phyloP scores from a whole-genome alignment of 805 yeast genomes.

The Candida sphagnicola region DNA sequence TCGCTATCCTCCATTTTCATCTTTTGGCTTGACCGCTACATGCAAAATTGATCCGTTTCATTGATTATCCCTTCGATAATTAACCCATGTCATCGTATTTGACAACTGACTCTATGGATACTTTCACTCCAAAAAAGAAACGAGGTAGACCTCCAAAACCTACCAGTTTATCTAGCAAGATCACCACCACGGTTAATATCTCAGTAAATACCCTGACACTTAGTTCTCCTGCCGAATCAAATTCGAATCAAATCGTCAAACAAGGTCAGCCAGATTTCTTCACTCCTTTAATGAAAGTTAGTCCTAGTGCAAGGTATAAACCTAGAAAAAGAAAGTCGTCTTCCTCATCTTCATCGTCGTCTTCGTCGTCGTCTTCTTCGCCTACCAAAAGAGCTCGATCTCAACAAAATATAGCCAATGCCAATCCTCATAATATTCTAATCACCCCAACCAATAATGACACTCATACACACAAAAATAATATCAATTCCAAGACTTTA shows the following conservation, averaged over 20 bases:
- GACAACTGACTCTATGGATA: slow-evolving; percentile 1
- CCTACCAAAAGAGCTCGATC: slow-evolving; percentile 1
- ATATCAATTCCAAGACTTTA: slow-evolving; percentile 28
- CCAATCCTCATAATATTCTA: slow-evolving; percentile 7
- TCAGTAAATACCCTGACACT: slow-evolving; percentile 36
- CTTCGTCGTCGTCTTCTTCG: slow-evolving; percentile 7
- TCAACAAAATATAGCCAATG: not conserved
- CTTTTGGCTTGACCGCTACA: not conserved
- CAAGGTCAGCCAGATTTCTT: slow-evolving; percentile 41
- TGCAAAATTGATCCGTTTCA: not conserved
- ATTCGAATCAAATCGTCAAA: slow-evolving; percentile 33
- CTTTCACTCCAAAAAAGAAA: slow-evolving; percentile 27
- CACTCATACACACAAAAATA: not conserved
- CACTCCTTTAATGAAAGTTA: slow-evolving; percentile 42
- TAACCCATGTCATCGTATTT: not conserved
- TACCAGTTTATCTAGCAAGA: slow-evolving; percentile 30
- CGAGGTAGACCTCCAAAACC: slow-evolving; percentile 47
- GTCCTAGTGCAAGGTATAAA: slow-evolving; percentile 18
- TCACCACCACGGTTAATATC: slow-evolving; percentile 39
- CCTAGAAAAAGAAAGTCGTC: slow-evolving; percentile 6
- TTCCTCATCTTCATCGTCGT: slow-evolving; percentile 1
- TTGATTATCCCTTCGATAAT: no score
- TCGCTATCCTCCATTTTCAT: no score
- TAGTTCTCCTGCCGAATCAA: slow-evolving; percentile 37
- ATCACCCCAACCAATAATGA: slow-evolving; percentile 14